phyloP scores from a whole-genome alignment of 257 asterid species.

The Solanum sejunctum region DNA sequence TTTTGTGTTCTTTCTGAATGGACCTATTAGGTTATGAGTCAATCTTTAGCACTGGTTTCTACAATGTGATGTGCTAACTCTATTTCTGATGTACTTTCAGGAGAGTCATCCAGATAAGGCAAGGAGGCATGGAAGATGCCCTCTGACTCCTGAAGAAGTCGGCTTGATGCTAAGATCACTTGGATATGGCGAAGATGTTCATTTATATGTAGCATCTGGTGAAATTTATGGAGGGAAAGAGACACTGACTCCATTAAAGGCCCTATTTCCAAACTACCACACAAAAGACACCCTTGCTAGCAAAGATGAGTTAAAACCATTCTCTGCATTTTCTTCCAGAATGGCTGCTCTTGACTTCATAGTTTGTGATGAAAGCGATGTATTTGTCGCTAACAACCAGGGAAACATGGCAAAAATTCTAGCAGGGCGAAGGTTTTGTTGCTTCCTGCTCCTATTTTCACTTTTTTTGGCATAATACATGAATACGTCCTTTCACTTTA shows the following conservation, averaged over 20 bases:
- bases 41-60: neutral
- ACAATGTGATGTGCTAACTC: neutral
- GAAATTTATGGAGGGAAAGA: constrained; percentile 90
- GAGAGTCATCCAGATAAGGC: constrained; percentile 73
- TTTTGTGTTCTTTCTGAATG: neutral
- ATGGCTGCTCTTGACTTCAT: constrained; percentile 95
- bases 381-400: constrained; percentile 89
- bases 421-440: constrained; percentile 78
- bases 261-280: constrained; percentile 81
- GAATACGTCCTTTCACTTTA: neutral
- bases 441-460: neutral
- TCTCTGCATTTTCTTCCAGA: constrained; percentile 76
- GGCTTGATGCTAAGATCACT: constrained; percentile 90
- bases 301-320: constrained; percentile 56
- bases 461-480: neutral
- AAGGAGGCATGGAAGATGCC: constrained; percentile 93
- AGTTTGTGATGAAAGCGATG: constrained; percentile 95
- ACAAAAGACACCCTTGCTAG: constrained; percentile 73
- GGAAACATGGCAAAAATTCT: constrained; percentile 98
- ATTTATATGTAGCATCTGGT: constrained; percentile 93
- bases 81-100: constrained; percentile 32
- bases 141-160: constrained; percentile 93
- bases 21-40: neutral
- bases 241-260: constrained; percentile 77
- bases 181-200: constrained; percentile 69